These are phyloP conservation scores for Lolium rigidum DNA, from an alignment of 176 grass and related monocot genomes.

Conservation along the genomic window DNA sequence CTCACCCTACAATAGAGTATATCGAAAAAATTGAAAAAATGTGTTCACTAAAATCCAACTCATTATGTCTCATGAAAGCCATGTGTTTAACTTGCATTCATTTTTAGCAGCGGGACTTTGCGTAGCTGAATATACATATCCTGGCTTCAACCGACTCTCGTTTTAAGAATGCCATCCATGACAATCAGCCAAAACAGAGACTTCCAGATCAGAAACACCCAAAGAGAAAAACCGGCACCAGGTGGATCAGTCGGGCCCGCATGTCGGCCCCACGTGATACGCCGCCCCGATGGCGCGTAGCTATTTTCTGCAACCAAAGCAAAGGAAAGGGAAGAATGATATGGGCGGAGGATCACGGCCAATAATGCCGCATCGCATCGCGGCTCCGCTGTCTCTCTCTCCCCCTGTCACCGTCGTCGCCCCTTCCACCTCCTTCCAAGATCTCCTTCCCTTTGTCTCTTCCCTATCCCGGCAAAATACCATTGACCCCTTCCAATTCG, in stretches of 20 bases:
- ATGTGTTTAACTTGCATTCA: too few species aligned
- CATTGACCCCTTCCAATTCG: background rate
- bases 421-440: constrained; percentile 41
- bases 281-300: constrained; percentile 29
- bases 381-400: background rate
- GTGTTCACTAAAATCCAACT: too few species aligned
- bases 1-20: too few species aligned
- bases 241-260: constrained; percentile 17
- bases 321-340: constrained; percentile 7
- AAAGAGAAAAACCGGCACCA: background rate
- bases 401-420: constrained; percentile 22
- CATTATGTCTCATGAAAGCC: too few species aligned
- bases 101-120: too few species aligned
- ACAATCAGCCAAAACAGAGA: background rate
- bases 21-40: too few species aligned
- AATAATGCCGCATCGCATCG: constrained; percentile 42
- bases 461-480: background rate
- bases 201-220: background rate
- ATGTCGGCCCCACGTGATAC: constrained; percentile 36
- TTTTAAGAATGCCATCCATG: background rate
- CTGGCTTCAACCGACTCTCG: background rate
- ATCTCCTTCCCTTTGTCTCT: constrained; percentile 30
- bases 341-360: constrained; percentile 5
- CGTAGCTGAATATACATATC: too few species aligned
- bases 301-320: constrained; percentile 39